Evolutionary conservation across 441 rosid species (phyloP), one percentile per base, ranked within the genome.

Genomic region (Macaranga tanarius): DNA sequence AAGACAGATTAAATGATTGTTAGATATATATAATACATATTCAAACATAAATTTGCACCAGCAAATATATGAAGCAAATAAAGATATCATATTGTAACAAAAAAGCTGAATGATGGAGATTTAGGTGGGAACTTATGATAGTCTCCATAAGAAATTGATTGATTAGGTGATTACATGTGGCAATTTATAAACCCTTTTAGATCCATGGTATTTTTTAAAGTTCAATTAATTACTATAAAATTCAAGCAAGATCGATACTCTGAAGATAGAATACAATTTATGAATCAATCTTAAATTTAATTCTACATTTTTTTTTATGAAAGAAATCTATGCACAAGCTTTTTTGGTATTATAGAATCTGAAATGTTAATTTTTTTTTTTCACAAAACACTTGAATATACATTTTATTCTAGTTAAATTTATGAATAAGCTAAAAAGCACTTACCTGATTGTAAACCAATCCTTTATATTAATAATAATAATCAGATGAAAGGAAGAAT

Each of bases 41-140:
- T 8, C 3, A 55, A 9, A 5, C 7, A 60, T 60, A 13, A 28
- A 60, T 28, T 38, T 63, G 9, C 28, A 55, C 51, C 59, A 58
- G 76, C 34, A 71, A 38, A 52, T 52, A 31, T 34, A 19, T 68
- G 72, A 69, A 68, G 51, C 51, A 38, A 40, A 40, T 9, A 44
- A 26, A 10, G 7, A 40, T 34, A 25, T 62, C 20, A 17, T 45
- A 22, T 31, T 31, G 38, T 45, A 77, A 15, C 51, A 55, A 26
- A 55, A 72, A 31, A 19, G 44, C 44, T 61, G 65, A 82, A 86
- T 81, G 73, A 84, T 81, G 83, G 79, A 31, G 38, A 62, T 71
- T 55, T 52, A 20, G 84, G 45, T 50, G 75, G 52, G 71, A 42
- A 23, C 67, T 77, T 2, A 25, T 42, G 54, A 67, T 42, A 13